Conservation (phyloP, 2,329 filamentous ascomycete genomes). For the Aspergillus clavatus region DNA sequence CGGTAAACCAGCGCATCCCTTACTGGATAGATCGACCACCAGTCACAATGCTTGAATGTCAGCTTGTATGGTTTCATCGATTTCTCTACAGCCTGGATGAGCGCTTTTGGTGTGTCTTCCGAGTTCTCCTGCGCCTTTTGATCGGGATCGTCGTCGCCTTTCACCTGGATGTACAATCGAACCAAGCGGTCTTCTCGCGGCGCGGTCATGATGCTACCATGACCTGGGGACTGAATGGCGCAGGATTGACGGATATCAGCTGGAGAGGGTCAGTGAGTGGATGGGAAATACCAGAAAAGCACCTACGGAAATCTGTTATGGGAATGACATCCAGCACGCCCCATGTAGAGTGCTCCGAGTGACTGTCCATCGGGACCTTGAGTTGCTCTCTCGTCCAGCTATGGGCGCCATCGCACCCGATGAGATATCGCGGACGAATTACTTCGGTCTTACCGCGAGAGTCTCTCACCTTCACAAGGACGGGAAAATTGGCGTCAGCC, state of each 20-base stretch:
- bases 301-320: conserved; percentile 55
- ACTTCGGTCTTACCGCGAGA: conserved; percentile 37
- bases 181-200: conserved; percentile 61
- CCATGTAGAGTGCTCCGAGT: conserved; percentile 46
- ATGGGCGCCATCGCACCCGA: conserved; percentile 66
- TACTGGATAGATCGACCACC: conserved; percentile 66
- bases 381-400: conserved; percentile 59
- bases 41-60: conserved; percentile 59
- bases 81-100: too few relatives aligned
- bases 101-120: conserved; percentile 62
- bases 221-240: conserved; percentile 52
- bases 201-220: conserved; percentile 61
- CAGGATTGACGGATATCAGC: conserved; percentile 56
- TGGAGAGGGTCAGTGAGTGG: too few relatives aligned
- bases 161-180: conserved; percentile 62
- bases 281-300: too few relatives aligned
- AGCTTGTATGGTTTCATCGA: conserved; percentile 65
- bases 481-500: background rate
- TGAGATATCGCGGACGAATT: conserved; percentile 57
- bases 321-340: conserved; percentile 50
- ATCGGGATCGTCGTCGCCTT: too few relatives aligned
- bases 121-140: conserved; percentile 44
- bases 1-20: too few relatives aligned
- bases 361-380: conserved; percentile 53
- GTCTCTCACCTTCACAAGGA: conserved; percentile 4